phyloP scores from a whole-genome alignment of 1,139 yeast genomes.

The Trichomonascaceae sp. region DNA sequence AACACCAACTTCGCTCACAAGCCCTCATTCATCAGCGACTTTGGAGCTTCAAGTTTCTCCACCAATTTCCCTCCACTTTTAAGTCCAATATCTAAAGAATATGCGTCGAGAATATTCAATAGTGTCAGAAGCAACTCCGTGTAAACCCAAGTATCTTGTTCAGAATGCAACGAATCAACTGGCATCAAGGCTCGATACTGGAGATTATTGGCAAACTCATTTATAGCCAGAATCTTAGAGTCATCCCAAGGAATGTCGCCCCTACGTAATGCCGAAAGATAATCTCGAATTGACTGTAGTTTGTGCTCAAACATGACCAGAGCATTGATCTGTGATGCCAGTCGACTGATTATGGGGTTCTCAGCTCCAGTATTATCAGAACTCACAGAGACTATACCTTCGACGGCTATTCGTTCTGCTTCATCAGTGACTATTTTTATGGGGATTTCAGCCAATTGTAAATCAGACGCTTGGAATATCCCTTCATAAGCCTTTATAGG shows the following conservation, averaged over 20 bases:
- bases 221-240: slow-evolving; percentile 23
- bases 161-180: slow-evolving; percentile 13
- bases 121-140: slow-evolving; percentile 22
- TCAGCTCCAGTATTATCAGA: slow-evolving; percentile 8
- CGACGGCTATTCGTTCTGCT: slow-evolving; percentile 34
- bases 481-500: slow-evolving; percentile 31
- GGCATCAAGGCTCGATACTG: slow-evolving; percentile 2
- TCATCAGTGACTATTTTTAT: slow-evolving; percentile 29
- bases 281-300: slow-evolving; percentile 22
- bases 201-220: slow-evolving; percentile 17
- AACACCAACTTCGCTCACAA: not conserved
- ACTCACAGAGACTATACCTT: slow-evolving; percentile 28
- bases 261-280: slow-evolving; percentile 20
- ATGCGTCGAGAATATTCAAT: slow-evolving; percentile 19
- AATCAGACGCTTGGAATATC: slow-evolving; percentile 18
- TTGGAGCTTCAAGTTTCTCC: not conserved
- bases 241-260: slow-evolving; percentile 20
- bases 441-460: slow-evolving; percentile 23
- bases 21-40: not conserved
- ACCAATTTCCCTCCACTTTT: not conserved
- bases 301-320: slow-evolving; percentile 28
- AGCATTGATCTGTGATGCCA: slow-evolving; percentile 29
- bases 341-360: slow-evolving; percentile 10
- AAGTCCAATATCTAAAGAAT: not conserved
- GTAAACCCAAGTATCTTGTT: slow-evolving; percentile 23